These are phyloP conservation scores for Stephanodiscus triporus DNA, from an alignment of 108 stramenopile genomes.

Conservation along the genomic window DNA sequence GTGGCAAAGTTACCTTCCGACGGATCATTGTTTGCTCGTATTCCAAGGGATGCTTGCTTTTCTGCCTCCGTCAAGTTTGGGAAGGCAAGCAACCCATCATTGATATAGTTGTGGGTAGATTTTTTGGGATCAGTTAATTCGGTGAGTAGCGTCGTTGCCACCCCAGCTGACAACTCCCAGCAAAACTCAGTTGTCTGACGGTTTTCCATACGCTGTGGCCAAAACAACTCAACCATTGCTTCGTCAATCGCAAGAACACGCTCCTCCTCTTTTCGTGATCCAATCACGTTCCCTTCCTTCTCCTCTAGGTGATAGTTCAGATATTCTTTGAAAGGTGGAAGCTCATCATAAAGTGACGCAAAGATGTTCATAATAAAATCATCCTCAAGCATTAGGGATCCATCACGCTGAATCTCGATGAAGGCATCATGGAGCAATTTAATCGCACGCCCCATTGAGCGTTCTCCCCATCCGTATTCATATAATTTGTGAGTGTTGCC, in stretches of 20 bases:
- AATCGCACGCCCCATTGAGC: slow-evolving; percentile 17
- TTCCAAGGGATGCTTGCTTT: neutral
- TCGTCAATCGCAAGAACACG: slow-evolving; percentile 6
- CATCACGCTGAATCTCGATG: slow-evolving; percentile 7
- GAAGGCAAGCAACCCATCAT: too few species aligned
- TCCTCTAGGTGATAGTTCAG: slow-evolving; percentile 7
- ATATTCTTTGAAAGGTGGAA: slow-evolving; percentile 10
- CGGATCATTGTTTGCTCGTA: slow-evolving; percentile 8
- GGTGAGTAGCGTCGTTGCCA: neutral
- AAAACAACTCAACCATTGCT: slow-evolving; percentile 1
- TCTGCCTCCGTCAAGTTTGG: neutral
- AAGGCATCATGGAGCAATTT: slow-evolving; percentile 1
- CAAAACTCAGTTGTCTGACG: neutral
- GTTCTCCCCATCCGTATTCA: slow-evolving; percentile 16
- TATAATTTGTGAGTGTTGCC: slow-evolving; percentile 20
- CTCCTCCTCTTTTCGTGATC: neutral
- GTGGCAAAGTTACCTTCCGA: too few species aligned
- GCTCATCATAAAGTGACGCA: neutral
- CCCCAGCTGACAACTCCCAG: neutral
- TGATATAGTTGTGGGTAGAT: neutral
- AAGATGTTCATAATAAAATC: slow-evolving; percentile 12
- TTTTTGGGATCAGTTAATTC: neutral
- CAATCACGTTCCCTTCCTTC: slow-evolving; percentile 17
- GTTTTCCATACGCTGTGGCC: neutral
- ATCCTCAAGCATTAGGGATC: neutral